A percentile compares a stretch with the other conserved stretches of the same genome.
These are phyloP conservation scores for Trichosporon asahii DNA, from an alignment of 1,284 basidiomycete genomes.

Conservation along the genomic window DNA sequence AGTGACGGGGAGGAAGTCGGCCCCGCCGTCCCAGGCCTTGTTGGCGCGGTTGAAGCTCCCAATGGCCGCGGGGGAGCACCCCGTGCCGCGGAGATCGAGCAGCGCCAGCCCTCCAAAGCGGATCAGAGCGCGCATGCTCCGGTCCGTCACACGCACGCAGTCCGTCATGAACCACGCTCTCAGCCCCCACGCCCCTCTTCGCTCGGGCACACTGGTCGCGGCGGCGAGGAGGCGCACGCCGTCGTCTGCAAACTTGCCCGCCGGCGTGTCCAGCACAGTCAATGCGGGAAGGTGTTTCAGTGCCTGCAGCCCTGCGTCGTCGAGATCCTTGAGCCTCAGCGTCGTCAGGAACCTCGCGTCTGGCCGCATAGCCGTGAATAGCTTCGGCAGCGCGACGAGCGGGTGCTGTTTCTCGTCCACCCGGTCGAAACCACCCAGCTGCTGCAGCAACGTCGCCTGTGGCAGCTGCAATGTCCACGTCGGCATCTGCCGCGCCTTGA, in stretches of 20 bases:
- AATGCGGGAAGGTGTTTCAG: constrained; percentile 39
- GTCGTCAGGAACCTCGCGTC: constrained; percentile 34
- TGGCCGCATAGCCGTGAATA: constrained; percentile 23
- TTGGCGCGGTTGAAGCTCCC: constrained; percentile 34
- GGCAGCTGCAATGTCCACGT: constrained; percentile 32
- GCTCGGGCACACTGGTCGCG: constrained; percentile 12
- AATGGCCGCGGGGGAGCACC: constrained; percentile 31
- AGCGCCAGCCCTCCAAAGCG: constrained; percentile 41
- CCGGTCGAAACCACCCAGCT: constrained; percentile 23
- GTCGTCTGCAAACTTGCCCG: constrained; percentile 33
- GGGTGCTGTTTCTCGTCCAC: constrained; percentile 31
- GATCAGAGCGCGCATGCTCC: constrained; percentile 32
- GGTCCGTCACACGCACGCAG: constrained; percentile 32
- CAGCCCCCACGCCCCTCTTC: constrained; percentile 31
- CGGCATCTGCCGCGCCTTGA: constrained; percentile 10
- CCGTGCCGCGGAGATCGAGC: constrained; percentile 42
- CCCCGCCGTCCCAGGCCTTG: constrained; percentile 25
- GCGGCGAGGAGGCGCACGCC: constrained; percentile 34
- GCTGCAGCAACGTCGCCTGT: constrained; percentile 18
- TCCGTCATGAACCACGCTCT: constrained; percentile 32
- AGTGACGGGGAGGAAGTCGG: constrained; percentile 39
- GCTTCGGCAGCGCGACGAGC: constrained; percentile 29
- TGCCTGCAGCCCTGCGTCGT: constrained; percentile 23
- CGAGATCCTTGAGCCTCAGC: constrained; percentile 32
- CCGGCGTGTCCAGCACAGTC: constrained; percentile 37